Base-by-base conservation (phyloP, 768 basidiomycete genomes). In the Lyophyllum atratum region DNA sequence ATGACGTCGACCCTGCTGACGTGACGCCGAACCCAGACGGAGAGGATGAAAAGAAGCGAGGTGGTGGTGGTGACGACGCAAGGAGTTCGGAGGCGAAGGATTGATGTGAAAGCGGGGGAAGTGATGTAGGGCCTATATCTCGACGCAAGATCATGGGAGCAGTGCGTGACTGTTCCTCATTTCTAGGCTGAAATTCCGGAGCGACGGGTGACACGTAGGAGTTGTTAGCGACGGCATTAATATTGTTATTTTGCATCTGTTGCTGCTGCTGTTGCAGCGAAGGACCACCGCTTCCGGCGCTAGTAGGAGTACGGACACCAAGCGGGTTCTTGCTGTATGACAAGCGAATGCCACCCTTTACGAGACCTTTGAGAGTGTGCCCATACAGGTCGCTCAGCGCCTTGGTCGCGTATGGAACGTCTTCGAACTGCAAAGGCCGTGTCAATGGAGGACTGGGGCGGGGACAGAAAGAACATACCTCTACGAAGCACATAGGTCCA, bases 401-500 rank as follows among this genome's bases (percentile, higher is more conserved):
- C 68, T 84, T 86, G 8, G 92, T 86, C 10, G 97, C 97, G 66
- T 78, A 85, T 10, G 78, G 72, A 21, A 97, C 93, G 68, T 95
- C 94, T 55, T 97, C 93, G 63, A 98, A 99, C 91, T 95, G 66
- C 7, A 58, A 39, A 52, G 37, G 49, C 55, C 37, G 42, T 58
- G 51, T 62, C 39, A 70, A 59, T 28, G 54, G 46, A 6, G 28
- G 12, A 39, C 31, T 3, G 0, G 19, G 22, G 2, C 50, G 54
- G 55, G 44, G 29, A 58, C 44, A 54, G 6, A 46, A 6, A 50
- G 46, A 25, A 60, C 66, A 61, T 70, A 94, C 93, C 86, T 99
- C 97, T 44, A 98, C 95, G 71, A 98, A 98, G 72, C 97, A 98
- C 95, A 98, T 98, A 8, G 96, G 96, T 0, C 97, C 95, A 65